Evolutionary conservation across 2,329 filamentous ascomycete species (phyloP), one percentile per base, ranked within the genome.

Genomic region (Dactylonectria estremocensis): DNA sequence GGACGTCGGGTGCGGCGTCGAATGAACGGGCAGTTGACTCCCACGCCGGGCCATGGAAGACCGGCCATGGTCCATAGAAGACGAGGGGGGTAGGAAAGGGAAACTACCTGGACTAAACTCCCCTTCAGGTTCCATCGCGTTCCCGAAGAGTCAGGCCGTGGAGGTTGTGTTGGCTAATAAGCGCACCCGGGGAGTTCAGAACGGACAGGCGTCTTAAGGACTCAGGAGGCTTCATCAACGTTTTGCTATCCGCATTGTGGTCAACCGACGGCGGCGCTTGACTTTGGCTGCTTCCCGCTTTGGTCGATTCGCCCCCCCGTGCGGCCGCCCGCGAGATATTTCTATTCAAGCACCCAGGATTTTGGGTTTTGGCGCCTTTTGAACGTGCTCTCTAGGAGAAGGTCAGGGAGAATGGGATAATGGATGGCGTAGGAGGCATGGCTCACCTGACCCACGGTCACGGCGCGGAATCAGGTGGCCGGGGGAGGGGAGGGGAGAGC

Each of bases 391-490:
- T 40, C 14, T 16, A 20, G 28, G 5, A 11, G 18, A 22, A 43
- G 20, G 50, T 22, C 24, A 64, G 73, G 72, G 68, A 56, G 58
- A 70, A 66, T 62, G 61, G 61, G 61, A 67, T 59, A 62, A 61
- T 61, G 61, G 59, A 73, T 74, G 71, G 74, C 73, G 72, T 74
- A 73, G 65, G 74, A 74, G 76, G 73, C 69, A 76, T 64, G 66
- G 72, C 72, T 76, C 76, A 77, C 71, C 73, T 77, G 76, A 77
- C 75, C 69, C 56, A 63, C 61, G 68, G 72, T 74, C 76, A 76
- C 71, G 72, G 68, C 65, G 66, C 52, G 64, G 59, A 71, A 76
- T 76, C 75, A 76, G 76, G 76, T 75, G 76, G 76, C 75, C 69
- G 58, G 49, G 67, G 18, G 28, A 8, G n/a, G 40, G 4, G 24